Conservation (phyloP, 257 asterid species). For the Mentha longifolia region DNA sequence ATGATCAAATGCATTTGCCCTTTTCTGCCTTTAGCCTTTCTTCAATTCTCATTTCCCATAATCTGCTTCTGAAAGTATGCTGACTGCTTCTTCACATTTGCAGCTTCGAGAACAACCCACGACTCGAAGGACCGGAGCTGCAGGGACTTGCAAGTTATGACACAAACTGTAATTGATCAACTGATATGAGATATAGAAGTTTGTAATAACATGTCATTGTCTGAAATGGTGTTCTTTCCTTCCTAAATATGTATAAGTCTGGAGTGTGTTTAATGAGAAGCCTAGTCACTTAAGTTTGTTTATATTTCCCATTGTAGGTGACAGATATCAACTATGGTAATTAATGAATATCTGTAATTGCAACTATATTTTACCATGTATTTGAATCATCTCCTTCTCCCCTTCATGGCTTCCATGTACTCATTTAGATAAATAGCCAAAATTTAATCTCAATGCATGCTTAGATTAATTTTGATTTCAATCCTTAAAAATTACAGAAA, state of each 20-base stretch:
- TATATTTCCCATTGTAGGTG: constrained; percentile 31
- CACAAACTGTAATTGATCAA: constrained; percentile 66
- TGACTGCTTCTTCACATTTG: constrained; percentile 11
- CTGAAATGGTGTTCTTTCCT: constrained; percentile 32
- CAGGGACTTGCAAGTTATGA: constrained; percentile 88
- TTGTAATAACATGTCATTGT: constrained; percentile 30
- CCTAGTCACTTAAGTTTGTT: constrained; percentile 35
- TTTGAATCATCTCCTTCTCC: constrained; percentile 5
- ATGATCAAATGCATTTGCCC: too few relatives aligned
- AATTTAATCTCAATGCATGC: too few relatives aligned
- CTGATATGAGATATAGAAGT: constrained; percentile 21
- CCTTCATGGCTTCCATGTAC: not conserved
- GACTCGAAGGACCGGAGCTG: constrained; percentile 89
- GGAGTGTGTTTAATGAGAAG: constrained; percentile 38
- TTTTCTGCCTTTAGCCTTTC: not conserved
- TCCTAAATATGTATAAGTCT: constrained; percentile 33
- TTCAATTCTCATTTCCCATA: not conserved
- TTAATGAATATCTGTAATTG: constrained; percentile 23
- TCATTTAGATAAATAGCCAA: too few relatives aligned
- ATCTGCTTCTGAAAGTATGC: constrained; percentile 24
- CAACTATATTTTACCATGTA: constrained; percentile 24
- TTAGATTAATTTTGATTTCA: too few relatives aligned
- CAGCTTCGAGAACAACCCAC: constrained; percentile 88
- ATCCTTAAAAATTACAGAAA: too few relatives aligned
- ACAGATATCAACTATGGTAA: constrained; percentile 26